Conservation (phyloP, 176 grass and related monocot species). For the Triticum dicoccoides region DNA sequence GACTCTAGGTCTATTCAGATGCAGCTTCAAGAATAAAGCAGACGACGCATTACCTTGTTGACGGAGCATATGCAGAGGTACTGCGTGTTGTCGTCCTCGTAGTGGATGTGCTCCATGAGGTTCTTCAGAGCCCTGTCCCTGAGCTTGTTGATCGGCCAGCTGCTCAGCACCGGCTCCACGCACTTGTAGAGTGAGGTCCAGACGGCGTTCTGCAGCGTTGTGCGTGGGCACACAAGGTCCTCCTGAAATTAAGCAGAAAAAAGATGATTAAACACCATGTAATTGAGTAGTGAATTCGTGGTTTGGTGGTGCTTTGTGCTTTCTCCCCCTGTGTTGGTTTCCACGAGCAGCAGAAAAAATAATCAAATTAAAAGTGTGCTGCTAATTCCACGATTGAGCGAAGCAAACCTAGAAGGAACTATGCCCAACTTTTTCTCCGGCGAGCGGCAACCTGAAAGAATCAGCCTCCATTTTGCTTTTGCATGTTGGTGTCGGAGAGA, state of each 20-base stretch:
- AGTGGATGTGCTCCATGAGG: constrained; percentile 75
- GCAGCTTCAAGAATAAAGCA: too few species aligned
- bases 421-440: too few species aligned
- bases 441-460: too few species aligned
- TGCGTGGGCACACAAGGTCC: constrained; percentile 52
- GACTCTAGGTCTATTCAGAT: too few species aligned
- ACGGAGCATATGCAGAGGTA: constrained; percentile 52
- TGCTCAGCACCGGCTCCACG: constrained; percentile 62
- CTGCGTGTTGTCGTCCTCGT: constrained; percentile 67
- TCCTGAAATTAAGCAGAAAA: constrained; percentile 29
- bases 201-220: constrained; percentile 52
- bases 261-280: neutral
- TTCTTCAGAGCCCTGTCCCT: constrained; percentile 43
- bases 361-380: neutral
- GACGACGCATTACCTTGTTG: constrained; percentile 37
- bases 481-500: neutral
- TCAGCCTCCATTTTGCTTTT: neutral
- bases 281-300: neutral
- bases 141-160: constrained; percentile 57
- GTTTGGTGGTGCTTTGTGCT: neutral
- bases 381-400: neutral
- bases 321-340: neutral
- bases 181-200: constrained; percentile 50
- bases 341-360: neutral
- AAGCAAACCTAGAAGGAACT: neutral